Evolutionary conservation across 495 filamentous ascomycete genomes (phyloP), one percentile per base, ranked within the genome.

Genomic region (Penicillium pulvis): DNA sequence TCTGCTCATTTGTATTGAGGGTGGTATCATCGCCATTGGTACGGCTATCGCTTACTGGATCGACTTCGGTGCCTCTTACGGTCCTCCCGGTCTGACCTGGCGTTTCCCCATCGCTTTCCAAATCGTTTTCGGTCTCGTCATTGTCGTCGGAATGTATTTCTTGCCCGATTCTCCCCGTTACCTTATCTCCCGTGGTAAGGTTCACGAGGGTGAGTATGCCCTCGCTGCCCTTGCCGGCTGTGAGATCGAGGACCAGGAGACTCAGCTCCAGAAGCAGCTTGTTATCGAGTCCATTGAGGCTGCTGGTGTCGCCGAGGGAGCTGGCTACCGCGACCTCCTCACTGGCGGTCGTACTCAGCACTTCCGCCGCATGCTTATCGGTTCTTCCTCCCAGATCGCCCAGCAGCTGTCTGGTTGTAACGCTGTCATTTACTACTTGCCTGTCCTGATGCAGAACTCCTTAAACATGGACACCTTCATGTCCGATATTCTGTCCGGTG

Each of bases 391-490:
- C 4, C 91, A 94, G 73, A 79, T 94, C 61, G 89, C 93, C 76
- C 90, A 94, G 71, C 91, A 95, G 63, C 76, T 93, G 33, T 83
- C 84, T 54, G 77, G 77, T 20, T 91, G 89, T 77, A 93, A 93
- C 58, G 90, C 89, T 12, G 88, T 93, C 62, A 93, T 93, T 63
- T 95, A 95, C 78, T 93, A 90, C 68, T 87, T 91, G 60, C 89
- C 90, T 0, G 84, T 93, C 17, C 79, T 95, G 6, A 87, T 93
- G 62, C 73, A 92, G 71, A 69, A 78, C 3, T 87, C 85, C 1
- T 85, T 93, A 50, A 69, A 75, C n/a, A 72, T 83, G 61, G 68
- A 61, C 9, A 81, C 89, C 45, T 82, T 85, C 58, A 81, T 92
- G 71, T 83, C 85, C 10, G 75, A 93, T 17, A 76, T 96, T 1